Base-by-base conservation (phyloP, 768 basidiomycete genomes). In the Mycena leptocephala region DNA sequence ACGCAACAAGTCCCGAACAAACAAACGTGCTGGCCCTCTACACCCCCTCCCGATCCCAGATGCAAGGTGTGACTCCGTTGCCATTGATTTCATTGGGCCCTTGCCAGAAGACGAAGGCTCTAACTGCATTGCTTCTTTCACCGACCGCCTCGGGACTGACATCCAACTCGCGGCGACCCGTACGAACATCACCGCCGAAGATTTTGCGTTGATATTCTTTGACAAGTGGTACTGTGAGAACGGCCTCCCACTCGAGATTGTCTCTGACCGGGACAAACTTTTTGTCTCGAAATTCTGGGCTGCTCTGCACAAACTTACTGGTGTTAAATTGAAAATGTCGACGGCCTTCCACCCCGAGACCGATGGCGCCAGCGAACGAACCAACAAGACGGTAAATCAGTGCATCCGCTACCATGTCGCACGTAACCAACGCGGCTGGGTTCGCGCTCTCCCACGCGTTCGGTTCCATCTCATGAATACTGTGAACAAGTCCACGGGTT, bases 321-420 rank as follows among this genome's bases (percentile, higher is more conserved):
- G n/a, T n/a, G n/a, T n/a, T 39, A 39, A 41, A 16, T 48, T 77
- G 2, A 74, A n/a, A n/a, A n/a, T 51, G 22, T 51, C 48, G 8
- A 83, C 82, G 0, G 74, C 84, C 0, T 87, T 80, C 48, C 87
- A 88, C 41, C 86, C 85, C 0, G 80, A 88, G 65, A 85, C 83
- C 0, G 83, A 88, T 76, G 85, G 87, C 0, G 37, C 77, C 0
- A 84, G 81, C 22, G 82, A 88, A 76, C 65, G 77, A 0, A 81
- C 81, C 0, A 86, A 86, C 53, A 83, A 83, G 43, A 86, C 81
- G 0, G 69, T 86, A 0, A 81, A 79, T 33, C 85, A 85, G 53
- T 48, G 51, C 14, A 30, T 86, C 0, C 55, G 82, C 5, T 83
- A 76, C 58, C 75, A 82, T 70, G 81, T 86, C 0, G 79, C 78